A percentile compares a stretch with the other conserved stretches of the same genome.
phyloP scores from a whole-genome alignment of 371 early-diverging fungal genomes.

The Apophysomyces trapeziformis region DNA sequence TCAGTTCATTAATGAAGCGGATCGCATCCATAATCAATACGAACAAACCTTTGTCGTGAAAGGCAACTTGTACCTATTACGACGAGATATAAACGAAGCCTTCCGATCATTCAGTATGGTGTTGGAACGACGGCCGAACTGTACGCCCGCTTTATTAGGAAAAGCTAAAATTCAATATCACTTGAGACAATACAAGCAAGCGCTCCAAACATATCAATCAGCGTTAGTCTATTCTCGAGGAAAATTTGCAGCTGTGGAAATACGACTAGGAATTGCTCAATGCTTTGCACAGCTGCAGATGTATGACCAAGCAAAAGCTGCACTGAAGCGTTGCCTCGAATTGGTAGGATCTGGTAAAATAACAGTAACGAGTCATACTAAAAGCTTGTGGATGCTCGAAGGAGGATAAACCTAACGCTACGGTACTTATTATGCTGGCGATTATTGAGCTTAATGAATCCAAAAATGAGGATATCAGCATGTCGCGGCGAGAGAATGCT shows the following conservation, averaged over 20 bases:
- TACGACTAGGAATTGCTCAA: conserved; percentile 86
- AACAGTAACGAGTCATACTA: neutral
- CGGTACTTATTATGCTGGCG: conserved; percentile 73
- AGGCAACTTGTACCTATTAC: conserved; percentile 64
- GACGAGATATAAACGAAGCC: conserved; percentile 69
- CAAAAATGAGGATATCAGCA: conserved; percentile 44
- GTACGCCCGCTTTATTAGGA: conserved; percentile 83
- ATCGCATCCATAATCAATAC: conserved; percentile 72
- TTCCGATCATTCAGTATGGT: conserved; percentile 69
- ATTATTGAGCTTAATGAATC: conserved; percentile 80
- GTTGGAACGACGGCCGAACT: conserved; percentile 60
- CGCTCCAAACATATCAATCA: conserved; percentile 77
- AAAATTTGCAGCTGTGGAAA: conserved; percentile 58
- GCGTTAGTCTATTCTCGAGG: conserved; percentile 62
- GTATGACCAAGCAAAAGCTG: conserved; percentile 66
- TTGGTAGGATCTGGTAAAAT: conserved; percentile 42
- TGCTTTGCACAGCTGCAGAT: conserved; percentile 82
- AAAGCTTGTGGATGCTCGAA: conserved; percentile 3
- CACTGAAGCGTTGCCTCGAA: conserved; percentile 75
- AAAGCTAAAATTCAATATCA: conserved; percentile 68
- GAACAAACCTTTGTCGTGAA: conserved; percentile 73
- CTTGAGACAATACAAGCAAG: conserved; percentile 59
- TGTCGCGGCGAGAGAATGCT: conserved; percentile 40
- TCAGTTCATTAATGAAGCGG: conserved; percentile 71
- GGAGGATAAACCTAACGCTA: conserved; percentile 48